Conservation (phyloP, 2,329 filamentous ascomycete genomes). For the Sporothrix curviconia region DNA sequence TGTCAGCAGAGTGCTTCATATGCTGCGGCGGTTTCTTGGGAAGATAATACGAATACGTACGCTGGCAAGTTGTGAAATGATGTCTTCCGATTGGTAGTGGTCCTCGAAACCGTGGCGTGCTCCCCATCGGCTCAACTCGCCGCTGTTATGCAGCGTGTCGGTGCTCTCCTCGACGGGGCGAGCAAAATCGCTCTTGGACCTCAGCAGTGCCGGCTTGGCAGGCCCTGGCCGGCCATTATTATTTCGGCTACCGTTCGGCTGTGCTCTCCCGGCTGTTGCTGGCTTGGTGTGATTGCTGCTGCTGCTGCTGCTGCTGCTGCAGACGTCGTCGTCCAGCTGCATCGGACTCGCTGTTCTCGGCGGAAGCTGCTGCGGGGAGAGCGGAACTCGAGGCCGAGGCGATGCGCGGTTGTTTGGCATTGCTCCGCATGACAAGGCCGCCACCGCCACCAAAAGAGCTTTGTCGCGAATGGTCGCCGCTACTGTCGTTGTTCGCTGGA, state of each 20-base stretch:
- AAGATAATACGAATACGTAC: no score
- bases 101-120: slow-evolving; percentile 85
- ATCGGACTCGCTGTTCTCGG: slow-evolving; percentile 24
- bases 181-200: slow-evolving; percentile 52
- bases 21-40: no score
- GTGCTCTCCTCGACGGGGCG: slow-evolving; percentile 28
- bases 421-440: slow-evolving; percentile 11
- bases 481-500: slow-evolving; percentile 1
- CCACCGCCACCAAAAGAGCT: slow-evolving; percentile 10
- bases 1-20: background rate
- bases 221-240: slow-evolving; percentile 17
- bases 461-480: slow-evolving; percentile 8
- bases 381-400: background rate
- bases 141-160: slow-evolving; percentile 13
- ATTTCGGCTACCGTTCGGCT: slow-evolving; percentile 5
- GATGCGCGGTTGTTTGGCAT: background rate
- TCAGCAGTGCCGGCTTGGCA: slow-evolving; percentile 44
- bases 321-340: slow-evolving; percentile 13
- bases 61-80: slow-evolving; percentile 75
- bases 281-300: slow-evolving; percentile 26
- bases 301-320: slow-evolving; percentile 20
- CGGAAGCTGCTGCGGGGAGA: background rate
- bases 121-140: slow-evolving; percentile 40
- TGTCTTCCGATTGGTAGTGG: slow-evolving; percentile 85
- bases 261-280: no score